Evolutionary conservation across 1,139 yeast genomes (phyloP).

Genomic region (Kluyveromyces marxianus): DNA sequence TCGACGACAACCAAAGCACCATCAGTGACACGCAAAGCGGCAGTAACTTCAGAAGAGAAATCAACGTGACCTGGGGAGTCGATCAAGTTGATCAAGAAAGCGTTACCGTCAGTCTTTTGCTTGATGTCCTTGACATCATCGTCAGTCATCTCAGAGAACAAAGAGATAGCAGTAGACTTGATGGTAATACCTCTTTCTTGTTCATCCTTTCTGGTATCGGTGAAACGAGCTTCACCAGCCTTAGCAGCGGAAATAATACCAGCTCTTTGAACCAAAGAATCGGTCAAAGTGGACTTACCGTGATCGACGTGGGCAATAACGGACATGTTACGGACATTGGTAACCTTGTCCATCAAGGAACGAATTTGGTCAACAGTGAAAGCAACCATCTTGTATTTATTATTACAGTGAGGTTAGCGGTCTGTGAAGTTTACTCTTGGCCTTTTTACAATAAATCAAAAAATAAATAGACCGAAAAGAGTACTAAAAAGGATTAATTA

Average conservation of each 20-base stretch:
- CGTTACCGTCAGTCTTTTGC: constrained; percentile 92
- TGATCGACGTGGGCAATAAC: constrained; percentile 99
- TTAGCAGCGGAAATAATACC: constrained; percentile 99
- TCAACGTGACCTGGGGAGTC: constrained; percentile 99
- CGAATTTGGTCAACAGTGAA: constrained; percentile 76
- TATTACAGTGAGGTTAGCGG: neutral
- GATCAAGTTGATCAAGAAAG: constrained; percentile 94
- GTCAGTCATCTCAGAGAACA: constrained; percentile 81
- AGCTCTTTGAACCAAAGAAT: constrained; percentile 96
- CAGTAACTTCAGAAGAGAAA: constrained; percentile 99
- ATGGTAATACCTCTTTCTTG: constrained; percentile 99
- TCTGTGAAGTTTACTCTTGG: constrained; percentile 1
- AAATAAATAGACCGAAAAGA: neutral
- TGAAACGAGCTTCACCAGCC: constrained; percentile 99
- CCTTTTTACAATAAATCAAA: neutral
- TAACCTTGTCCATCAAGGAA: constrained; percentile 97
- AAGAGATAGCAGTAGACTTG: constrained; percentile 97
- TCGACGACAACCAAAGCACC: constrained; percentile 99
- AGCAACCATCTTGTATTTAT: constrained; percentile 32
- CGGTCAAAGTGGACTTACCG: constrained; percentile 99
- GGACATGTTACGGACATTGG: constrained; percentile 99
- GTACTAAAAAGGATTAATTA: neutral
- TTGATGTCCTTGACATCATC: constrained; percentile 92
- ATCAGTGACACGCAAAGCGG: constrained; percentile 99
- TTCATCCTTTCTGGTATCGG: constrained; percentile 99